Conservation (phyloP, 108 stramenopile genomes). For the Cyclotella choctawhatcheeana region DNA sequence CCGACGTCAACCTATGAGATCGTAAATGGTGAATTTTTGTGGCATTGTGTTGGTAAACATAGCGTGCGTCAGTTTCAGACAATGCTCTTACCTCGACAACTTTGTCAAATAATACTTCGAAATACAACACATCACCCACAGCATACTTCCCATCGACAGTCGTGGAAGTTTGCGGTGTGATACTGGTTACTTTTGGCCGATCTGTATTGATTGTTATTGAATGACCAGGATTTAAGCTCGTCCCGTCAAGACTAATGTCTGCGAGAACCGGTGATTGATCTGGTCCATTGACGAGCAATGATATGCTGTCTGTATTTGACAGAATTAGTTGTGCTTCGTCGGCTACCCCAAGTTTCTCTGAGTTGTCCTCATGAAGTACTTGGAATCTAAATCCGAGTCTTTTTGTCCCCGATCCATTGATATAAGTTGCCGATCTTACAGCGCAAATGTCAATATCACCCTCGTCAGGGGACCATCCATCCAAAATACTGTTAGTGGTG, state of each 20-base stretch:
- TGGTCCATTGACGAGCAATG: constrained; percentile 28
- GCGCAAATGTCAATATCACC: constrained; percentile 35
- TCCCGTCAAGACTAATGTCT: constrained; percentile 23
- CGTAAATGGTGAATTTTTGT: too few relatives aligned
- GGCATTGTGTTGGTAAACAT: too few relatives aligned
- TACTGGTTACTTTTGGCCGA: constrained; percentile 31
- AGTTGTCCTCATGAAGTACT: constrained; percentile 43
- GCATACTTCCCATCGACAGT: constrained; percentile 43
- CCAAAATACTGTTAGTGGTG: constrained; percentile 4
- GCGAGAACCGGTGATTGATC: constrained; percentile 30
- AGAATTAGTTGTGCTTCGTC: constrained; percentile 27
- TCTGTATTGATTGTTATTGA: constrained; percentile 37
- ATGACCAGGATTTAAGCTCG: constrained; percentile 12
- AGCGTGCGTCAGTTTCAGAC: too few relatives aligned
- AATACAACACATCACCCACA: constrained; percentile 47
- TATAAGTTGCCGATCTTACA: constrained; percentile 36
- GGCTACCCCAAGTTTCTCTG: constrained; percentile 24
- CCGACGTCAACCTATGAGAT: constrained; percentile 24
- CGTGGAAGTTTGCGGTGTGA: constrained; percentile 31
- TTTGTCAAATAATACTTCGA: constrained; percentile 49
- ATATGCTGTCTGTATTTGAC: constrained; percentile 11
- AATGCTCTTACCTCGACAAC: constrained; percentile 15
- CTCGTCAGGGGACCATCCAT: constrained; percentile 15
- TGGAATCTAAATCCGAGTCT: constrained; percentile 44
- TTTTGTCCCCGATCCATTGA: constrained; percentile 39